Evolutionary conservation across 2,329 filamentous ascomycete species (phyloP), one percentile per base, ranked within the genome.

Genomic region (Aspergillus persii): DNA sequence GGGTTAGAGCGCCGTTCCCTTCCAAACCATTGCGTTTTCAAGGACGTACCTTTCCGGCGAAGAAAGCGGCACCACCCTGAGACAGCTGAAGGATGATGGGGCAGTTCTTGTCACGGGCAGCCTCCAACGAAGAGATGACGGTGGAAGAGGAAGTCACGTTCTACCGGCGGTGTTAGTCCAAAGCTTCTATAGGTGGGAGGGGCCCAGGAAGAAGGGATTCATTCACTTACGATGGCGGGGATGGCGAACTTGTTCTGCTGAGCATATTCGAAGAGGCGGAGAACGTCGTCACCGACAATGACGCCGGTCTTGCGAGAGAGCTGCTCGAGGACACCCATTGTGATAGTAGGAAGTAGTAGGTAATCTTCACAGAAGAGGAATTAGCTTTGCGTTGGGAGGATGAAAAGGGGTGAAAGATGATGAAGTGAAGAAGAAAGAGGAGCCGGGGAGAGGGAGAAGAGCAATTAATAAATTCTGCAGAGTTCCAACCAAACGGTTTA

Each of bases 121-220:
- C 95, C 85, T 99, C 95, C 70, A 99, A 92, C 57, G 91, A 82
- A 71, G 92, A 88, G 67, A 97, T 89, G 64, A 87, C 89, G 63
- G 89, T 92, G 64, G 92, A 96, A 63, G 91, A 96, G 47, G 92
- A 96, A 70, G 94, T 98, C 74, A 96, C 91, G 81, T 98, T 97
- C 83, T 85, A 61, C 33, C 15, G 26, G 29, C 9, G 30, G 12
- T 23, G 26, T 9, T 27, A 18, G 53, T 59, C 31, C 51, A 44
- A 26, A 26, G 7, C n/a, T 11, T 53, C 29, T 56, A 41, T 61
- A 44, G n/a, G 53, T 18, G n/a, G 33, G 26, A 12, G 18, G 18
- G 54, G 15, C 33, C 15, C 26, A n/a, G 27, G 53, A 31, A 23
- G 9, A 31, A 15, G 36, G 53, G n/a, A 23, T 23, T 23, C 18